A percentile compares a stretch with the other conserved stretches of the same genome.
Conservation (phyloP, 2,329 filamentous ascomycete species). For the Phaeomoniella chlamydospora region DNA sequence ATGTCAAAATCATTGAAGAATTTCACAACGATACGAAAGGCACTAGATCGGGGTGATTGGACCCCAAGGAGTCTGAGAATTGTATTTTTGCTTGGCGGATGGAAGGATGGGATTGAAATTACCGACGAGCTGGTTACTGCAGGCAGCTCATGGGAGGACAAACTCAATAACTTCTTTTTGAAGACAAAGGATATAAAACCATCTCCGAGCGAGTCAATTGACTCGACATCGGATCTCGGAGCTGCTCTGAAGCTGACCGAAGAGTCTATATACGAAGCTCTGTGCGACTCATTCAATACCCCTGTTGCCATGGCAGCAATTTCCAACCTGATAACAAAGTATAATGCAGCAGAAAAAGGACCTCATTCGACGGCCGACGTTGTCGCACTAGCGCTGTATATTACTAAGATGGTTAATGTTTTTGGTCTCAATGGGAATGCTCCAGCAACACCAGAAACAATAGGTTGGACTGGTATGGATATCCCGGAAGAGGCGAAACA, state of each 20-base stretch:
- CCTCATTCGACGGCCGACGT: slow-evolving; percentile 31
- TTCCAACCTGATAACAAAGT: slow-evolving; percentile 60
- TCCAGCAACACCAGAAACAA: slow-evolving; percentile 20
- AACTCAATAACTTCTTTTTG: slow-evolving; percentile 57
- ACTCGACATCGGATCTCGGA: slow-evolving; percentile 17
- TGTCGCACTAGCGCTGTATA: slow-evolving; percentile 53
- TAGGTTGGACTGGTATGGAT: slow-evolving; percentile 53
- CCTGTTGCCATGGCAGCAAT: slow-evolving; percentile 65
- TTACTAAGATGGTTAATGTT: slow-evolving; percentile 71
- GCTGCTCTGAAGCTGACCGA: slow-evolving; percentile 39
- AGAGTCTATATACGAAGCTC: slow-evolving; percentile 44
- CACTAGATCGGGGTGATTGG: slow-evolving; percentile 54
- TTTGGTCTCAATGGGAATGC: slow-evolving; percentile 52
- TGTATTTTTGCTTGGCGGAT: slow-evolving; percentile 74
- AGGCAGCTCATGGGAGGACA: slow-evolving; percentile 66
- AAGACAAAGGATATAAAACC: slow-evolving; percentile 35
- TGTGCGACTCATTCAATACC: slow-evolving; percentile 82
- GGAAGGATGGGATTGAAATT: slow-evolving; percentile 86
- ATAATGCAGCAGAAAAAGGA: slow-evolving; percentile 44
- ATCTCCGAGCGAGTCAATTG: slow-evolving; percentile 19
- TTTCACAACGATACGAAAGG: slow-evolving; percentile 83
- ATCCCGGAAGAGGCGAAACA: slow-evolving; percentile 44
- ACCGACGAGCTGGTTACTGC: slow-evolving; percentile 66
- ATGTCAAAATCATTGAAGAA: slow-evolving; percentile 97
- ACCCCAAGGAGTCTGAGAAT: slow-evolving; percentile 69